These are phyloP conservation scores for Didymella sp. DNA, from an alignment of 2,329 filamentous ascomycete species.

Conservation along the genomic window DNA sequence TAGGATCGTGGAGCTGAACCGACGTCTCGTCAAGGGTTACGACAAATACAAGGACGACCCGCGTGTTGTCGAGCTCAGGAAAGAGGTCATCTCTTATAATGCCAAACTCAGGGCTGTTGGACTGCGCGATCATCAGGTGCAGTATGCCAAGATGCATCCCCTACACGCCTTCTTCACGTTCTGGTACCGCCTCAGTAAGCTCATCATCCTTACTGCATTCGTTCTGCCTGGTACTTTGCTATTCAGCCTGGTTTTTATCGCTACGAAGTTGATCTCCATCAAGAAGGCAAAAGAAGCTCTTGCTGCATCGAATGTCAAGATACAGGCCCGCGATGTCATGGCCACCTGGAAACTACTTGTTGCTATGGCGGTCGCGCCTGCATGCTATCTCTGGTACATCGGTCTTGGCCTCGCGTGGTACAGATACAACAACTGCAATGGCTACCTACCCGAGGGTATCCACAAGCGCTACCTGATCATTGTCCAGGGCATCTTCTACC, in stretches of 20 bases:
- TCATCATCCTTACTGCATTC: conserved; percentile 76
- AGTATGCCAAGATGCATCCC: conserved; percentile 85
- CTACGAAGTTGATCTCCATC: conserved; percentile 48
- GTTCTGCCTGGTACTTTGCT: conserved; percentile 86
- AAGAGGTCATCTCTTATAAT: conserved; percentile 84
- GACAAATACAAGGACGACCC: conserved; percentile 90
- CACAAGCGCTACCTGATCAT: conserved; percentile 69
- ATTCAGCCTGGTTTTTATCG: conserved; percentile 65
- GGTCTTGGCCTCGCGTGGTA: conserved; percentile 44
- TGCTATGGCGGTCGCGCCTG: conserved; percentile 48
- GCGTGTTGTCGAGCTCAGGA: conserved; percentile 76
- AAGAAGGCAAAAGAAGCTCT: conserved; percentile 50
- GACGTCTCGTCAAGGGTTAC: conserved; percentile 88
- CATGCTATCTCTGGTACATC: conserved; percentile 45
- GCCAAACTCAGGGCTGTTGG: conserved; percentile 82
- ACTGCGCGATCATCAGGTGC: conserved; percentile 91
- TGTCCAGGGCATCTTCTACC: conserved; percentile 80
- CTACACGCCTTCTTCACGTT: conserved; percentile 77
- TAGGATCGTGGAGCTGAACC: conserved; percentile 92
- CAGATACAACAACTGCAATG: conserved; percentile 73
- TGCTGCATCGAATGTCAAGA: conserved; percentile 51
- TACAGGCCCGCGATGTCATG: conserved; percentile 51
- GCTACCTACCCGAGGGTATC: conserved; percentile 79
- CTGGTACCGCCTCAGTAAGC: conserved; percentile 79
- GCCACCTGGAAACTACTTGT: conserved; percentile 53